Conservation (phyloP, 2,329 filamentous ascomycete species). For the Domatiomyces globalis region DNA sequence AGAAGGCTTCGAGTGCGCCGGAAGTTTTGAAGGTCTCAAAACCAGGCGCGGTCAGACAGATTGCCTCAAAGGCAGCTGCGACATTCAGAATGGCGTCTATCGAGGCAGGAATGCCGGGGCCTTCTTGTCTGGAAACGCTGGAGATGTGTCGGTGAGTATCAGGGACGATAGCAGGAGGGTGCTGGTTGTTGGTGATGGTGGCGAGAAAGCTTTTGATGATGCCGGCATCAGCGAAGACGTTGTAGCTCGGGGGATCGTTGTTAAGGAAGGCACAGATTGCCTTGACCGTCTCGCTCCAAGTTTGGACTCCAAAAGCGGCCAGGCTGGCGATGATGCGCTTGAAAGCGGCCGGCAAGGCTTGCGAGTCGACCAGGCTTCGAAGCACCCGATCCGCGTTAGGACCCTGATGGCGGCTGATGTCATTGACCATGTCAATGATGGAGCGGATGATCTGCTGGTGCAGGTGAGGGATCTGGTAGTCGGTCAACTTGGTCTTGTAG, state of each 20-base stretch:
- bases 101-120: slow-evolving; percentile 68
- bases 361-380: slow-evolving; percentile 87
- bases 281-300: slow-evolving; percentile 89
- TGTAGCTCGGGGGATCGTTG: slow-evolving; percentile 94
- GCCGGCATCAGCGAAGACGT: slow-evolving; percentile 85
- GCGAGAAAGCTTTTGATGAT: slow-evolving; percentile 76
- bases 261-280: slow-evolving; percentile 95
- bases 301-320: slow-evolving; percentile 69
- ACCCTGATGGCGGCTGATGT: slow-evolving; percentile 73
- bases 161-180: neutral
- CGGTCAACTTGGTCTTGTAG: slow-evolving; percentile 67
- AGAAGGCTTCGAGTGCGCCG: slow-evolving; percentile 67
- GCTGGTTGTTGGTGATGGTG: slow-evolving; percentile 37
- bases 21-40: slow-evolving; percentile 79
- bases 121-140: slow-evolving; percentile 27
- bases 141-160: slow-evolving; percentile 26
- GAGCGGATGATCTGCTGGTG: slow-evolving; percentile 88
- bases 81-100: slow-evolving; percentile 77
- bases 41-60: slow-evolving; percentile 77
- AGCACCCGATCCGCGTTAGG: slow-evolving; percentile 81
- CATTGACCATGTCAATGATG: slow-evolving; percentile 89
- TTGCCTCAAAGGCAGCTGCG: slow-evolving; percentile 78
- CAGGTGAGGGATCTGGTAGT: slow-evolving; percentile 86
- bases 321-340: slow-evolving; percentile 70
- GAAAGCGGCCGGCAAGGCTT: slow-evolving; percentile 64